Evolutionary conservation across 345 rosid genomes (phyloP).

Genomic region (Firmiana major): DNA sequence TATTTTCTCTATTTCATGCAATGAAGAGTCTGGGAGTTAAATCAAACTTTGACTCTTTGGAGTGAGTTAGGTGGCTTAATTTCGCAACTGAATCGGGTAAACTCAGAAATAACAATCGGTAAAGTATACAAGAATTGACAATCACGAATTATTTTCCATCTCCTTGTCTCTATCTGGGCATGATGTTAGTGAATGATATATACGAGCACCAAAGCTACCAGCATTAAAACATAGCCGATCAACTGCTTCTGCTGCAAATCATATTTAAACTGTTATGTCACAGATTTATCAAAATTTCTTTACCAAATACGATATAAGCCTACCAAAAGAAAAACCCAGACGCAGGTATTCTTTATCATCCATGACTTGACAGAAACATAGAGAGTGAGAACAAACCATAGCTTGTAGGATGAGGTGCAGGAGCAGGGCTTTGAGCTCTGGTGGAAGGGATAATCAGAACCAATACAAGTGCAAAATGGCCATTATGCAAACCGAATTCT

Average conservation of each 20-base stretch:
- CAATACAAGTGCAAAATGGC: conserved; percentile 6
- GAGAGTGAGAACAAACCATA: conserved; percentile 16
- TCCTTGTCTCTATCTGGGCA: neutral
- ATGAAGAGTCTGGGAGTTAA: neutral
- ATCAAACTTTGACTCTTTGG: neutral
- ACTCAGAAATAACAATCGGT: neutral
- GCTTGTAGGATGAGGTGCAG: conserved; percentile 24
- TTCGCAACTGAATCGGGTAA: no score
- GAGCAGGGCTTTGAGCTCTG: conserved; percentile 19
- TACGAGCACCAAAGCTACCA: conserved; percentile 27
- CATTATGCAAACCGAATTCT: conserved; percentile 15
- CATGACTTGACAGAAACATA: neutral
- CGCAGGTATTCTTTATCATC: neutral
- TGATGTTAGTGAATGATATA: conserved; percentile 23
- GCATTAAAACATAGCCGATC: conserved; percentile 27
- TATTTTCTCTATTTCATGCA: neutral
- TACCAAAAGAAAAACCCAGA: neutral
- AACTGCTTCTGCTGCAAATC: conserved; percentile 21
- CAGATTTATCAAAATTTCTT: neutral
- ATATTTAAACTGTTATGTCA: neutral
- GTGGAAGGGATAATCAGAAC: neutral
- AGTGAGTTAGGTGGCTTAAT: no score
- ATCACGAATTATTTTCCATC: neutral
- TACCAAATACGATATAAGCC: neutral
- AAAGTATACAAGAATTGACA: neutral